A percentile compares a stretch with the other conserved stretches of the same genome.
These are phyloP conservation scores for Jaltomata sinuosa DNA, from an alignment of 257 asterid species.

Conservation along the genomic window DNA sequence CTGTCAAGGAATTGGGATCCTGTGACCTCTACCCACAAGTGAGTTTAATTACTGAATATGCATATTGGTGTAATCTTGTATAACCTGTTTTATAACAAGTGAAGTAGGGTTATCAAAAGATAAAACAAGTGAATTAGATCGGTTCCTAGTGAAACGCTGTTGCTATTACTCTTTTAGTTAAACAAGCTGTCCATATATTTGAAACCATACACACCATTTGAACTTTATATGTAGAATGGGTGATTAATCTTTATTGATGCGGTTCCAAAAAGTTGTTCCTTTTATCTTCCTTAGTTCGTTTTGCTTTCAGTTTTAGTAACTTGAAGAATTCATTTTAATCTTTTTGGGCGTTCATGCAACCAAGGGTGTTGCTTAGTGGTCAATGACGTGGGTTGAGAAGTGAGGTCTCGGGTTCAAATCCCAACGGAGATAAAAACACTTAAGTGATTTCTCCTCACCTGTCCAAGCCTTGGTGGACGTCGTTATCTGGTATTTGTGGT, in stretches of 20 bases:
- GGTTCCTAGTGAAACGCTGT: background rate
- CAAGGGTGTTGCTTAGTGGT: background rate
- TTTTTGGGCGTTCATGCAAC: background rate
- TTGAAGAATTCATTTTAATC: background rate
- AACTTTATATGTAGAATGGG: background rate
- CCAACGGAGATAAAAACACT: background rate
- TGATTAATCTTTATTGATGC: background rate
- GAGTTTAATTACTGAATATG: constrained; percentile 8
- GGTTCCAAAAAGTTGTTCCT: background rate
- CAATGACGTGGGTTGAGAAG: background rate
- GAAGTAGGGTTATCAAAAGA: background rate
- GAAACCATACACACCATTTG: background rate
- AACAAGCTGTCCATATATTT: background rate
- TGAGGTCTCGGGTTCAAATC: background rate
- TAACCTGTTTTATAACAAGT: background rate
- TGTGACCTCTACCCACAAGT: constrained; percentile 99
- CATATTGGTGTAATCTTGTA: background rate
- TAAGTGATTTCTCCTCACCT: background rate
- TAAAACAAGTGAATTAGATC: background rate
- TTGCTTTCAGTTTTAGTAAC: background rate
- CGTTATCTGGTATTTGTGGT: background rate
- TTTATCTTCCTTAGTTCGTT: background rate
- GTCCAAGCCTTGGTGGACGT: background rate
- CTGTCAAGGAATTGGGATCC: constrained; percentile 92
- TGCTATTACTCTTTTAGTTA: background rate